These are phyloP conservation scores for Fusarium anthophilum DNA, from an alignment of 2,329 filamentous ascomycete species.

Conservation along the genomic window DNA sequence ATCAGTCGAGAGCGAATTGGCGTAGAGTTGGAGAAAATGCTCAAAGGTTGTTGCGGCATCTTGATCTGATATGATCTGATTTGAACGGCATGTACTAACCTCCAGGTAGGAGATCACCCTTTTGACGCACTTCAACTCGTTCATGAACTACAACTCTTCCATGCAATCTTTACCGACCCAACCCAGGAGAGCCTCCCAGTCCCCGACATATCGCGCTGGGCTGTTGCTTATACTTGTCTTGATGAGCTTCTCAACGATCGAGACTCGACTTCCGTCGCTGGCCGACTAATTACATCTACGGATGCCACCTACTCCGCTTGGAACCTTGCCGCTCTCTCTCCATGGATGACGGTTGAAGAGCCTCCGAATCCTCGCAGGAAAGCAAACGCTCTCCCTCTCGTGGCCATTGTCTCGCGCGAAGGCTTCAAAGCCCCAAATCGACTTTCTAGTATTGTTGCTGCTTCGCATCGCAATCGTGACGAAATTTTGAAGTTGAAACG, in stretches of 20 bases:
- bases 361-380: constrained; percentile 58
- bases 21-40: constrained; percentile 89
- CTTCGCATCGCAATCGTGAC: constrained; percentile 68
- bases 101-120: constrained; percentile 63
- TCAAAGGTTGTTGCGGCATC: constrained; percentile 65
- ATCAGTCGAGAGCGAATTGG: constrained; percentile 93
- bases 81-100: background rate
- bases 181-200: constrained; percentile 58
- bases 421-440: constrained; percentile 85
- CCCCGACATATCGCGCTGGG: constrained; percentile 70
- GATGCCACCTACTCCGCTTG: constrained; percentile 79
- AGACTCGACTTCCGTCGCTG: constrained; percentile 58
- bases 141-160: constrained; percentile 73
- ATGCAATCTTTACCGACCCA: constrained; percentile 78
- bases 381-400: constrained; percentile 59
- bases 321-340: constrained; percentile 77
- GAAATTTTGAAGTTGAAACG: constrained; percentile 72
- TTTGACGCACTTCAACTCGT: constrained; percentile 71
- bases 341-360: constrained; percentile 69
- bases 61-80: background rate
- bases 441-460: constrained; percentile 72
- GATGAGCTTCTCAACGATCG: constrained; percentile 57
- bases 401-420: constrained; percentile 69
- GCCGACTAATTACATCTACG: constrained; percentile 67
- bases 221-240: constrained; percentile 70